Evolutionary conservation across 208 protist species (phyloP), one percentile per base, ranked within the genome.

Genomic region (Trypanosoma lewisi): DNA sequence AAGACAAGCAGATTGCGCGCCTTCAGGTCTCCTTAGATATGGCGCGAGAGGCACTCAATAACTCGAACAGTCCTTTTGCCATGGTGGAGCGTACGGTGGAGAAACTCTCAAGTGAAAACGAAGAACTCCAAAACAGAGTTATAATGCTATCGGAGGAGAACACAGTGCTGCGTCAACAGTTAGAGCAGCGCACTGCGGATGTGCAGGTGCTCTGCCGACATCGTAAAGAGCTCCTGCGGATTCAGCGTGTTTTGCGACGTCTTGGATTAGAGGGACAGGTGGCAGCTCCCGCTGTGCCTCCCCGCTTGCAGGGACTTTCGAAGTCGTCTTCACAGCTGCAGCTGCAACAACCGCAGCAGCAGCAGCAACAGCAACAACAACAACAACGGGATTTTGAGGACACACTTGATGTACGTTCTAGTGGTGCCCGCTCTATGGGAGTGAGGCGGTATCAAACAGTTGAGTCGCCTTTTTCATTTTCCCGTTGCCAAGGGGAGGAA

Each of bases 11-110:
- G 51, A 68, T 95, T n/a, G 39, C 67, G 11, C 70, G 85, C 5
- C 72, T 95, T 39, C 83, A 93, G 57, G 73, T 77, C 5, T 88
- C 89, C 0, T 71, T 95, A 17, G 75, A 87, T 25, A 82, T 75
- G 31, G 85, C 85, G 0, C 78, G 89, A 0, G 81, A 93, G 21
- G 89, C 89, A 25, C 70, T 95, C 23, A 82, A 95, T 59, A 95
- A 93, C 60, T 77, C 76, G 49, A 93, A 93, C 63, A 93, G 83
- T 51, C 89, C 89, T 19, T 95, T 91, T 70, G 64, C 80, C 12
- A 66, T 95, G 31, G 77, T 91, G 12, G 89, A 95, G 67, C 77
- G 76, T 34, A 85, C 85, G 0, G 67, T 95, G 52, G 60, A 82
- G n/a, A 65, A 79, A 41, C 65, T 95, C 2, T 66, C 56, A 6